Evolutionary conservation across 305 asterid genomes (phyloP).

Genomic region (Caryopteris hybrid): DNA sequence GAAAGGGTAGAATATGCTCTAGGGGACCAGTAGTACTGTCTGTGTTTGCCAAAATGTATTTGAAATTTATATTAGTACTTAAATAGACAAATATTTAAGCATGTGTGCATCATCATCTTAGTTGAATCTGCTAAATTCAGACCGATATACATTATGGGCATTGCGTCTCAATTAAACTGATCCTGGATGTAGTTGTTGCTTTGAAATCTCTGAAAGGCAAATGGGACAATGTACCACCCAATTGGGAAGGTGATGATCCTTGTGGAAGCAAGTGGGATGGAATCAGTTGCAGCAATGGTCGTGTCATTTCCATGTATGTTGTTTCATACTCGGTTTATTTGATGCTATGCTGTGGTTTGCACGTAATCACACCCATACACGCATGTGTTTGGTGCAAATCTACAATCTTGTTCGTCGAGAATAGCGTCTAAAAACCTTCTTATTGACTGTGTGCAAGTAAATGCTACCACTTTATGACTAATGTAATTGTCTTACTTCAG

Average conservation of each 20-base stretch:
- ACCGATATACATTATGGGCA: neutral
- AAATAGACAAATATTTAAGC: too few species aligned
- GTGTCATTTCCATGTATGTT: conserved; percentile 48
- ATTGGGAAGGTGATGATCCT: conserved; percentile 66
- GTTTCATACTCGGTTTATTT: neutral
- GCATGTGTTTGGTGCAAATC: neutral
- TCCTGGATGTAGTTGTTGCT: conserved; percentile 40
- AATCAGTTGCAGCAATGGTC: conserved; percentile 35
- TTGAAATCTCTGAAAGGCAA: conserved; percentile 35
- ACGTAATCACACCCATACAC: neutral
- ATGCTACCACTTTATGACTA: neutral
- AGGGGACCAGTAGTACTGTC: neutral
- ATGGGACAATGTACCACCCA: conserved; percentile 58
- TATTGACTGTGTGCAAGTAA: neutral
- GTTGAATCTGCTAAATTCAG: too few species aligned
- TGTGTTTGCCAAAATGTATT: neutral
- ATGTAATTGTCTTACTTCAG: conserved; percentile 26
- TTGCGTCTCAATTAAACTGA: neutral
- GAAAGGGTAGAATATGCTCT: neutral
- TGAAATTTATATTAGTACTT: too few species aligned
- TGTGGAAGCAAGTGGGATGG: conserved; percentile 61
- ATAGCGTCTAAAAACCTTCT: neutral
- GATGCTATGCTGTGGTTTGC: neutral
- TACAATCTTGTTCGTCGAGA: neutral
- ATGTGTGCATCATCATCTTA: too few species aligned